A percentile compares a stretch with the other conserved stretches of the same genome.
Conservation (phyloP, 768 basidiomycete genomes). For the Crucibulum laeve region DNA sequence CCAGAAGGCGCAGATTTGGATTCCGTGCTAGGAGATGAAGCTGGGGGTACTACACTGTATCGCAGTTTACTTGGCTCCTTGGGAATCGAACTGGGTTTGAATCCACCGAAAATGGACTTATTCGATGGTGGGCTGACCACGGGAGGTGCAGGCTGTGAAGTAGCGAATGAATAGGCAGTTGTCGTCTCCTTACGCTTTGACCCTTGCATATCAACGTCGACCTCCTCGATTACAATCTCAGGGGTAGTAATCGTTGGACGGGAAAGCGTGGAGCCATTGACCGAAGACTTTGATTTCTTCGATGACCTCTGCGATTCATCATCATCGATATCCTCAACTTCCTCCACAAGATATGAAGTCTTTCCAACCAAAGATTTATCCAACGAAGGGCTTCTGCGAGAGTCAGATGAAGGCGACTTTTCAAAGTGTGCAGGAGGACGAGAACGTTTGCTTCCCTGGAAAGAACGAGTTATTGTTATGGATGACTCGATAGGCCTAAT, state of each 20-base stretch:
- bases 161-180: no score
- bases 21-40: constrained; percentile 20
- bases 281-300: constrained; percentile 36
- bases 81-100: constrained; percentile 52
- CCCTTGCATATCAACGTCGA: no score
- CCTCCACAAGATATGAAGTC: constrained; percentile 8
- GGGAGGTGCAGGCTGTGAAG: not conserved
- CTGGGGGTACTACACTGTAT: constrained; percentile 64
- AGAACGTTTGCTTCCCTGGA: constrained; percentile 72
- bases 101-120: constrained; percentile 19
- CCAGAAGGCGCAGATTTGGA: constrained; percentile 13
- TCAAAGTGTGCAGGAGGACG: constrained; percentile 62
- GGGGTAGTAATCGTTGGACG: no score
- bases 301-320: constrained; percentile 34
- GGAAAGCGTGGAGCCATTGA: no score
- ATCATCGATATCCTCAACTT: constrained; percentile 31
- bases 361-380: not conserved
- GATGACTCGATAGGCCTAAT: not conserved
- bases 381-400: no score
- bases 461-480: constrained; percentile 9
- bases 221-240: no score
- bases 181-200: no score
- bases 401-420: constrained; percentile 24
- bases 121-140: constrained; percentile 2
- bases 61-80: constrained; percentile 79